Evolutionary conservation across 2,329 filamentous ascomycete species (phyloP), one percentile per base, ranked within the genome.

Genomic region (Berkeleyomyces rouxiae): DNA sequence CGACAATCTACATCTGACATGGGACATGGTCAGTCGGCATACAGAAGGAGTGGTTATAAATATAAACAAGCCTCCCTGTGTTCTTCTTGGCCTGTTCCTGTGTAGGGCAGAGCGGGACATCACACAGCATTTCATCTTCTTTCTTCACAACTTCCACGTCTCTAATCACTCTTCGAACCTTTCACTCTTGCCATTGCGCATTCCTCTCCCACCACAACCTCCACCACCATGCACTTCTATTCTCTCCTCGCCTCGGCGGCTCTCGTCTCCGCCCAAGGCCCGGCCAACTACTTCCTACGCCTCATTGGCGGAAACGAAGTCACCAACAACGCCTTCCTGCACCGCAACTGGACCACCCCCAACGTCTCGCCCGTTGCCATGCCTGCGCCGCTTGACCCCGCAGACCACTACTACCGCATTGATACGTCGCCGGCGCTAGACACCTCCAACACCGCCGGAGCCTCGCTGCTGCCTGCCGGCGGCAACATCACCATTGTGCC

Each of bases 341-440:
- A 62, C 39, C 63, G 60, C 16, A 64, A 64, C 59, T 57, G 58
- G 55, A 64, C 63, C 42, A 57, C 51, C 2, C 62, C 60, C 13
- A 36, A 43, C 23, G 37, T 60, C 9, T 64, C 55, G 4, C 63
- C 63, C 49, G 39, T 64, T 23, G 63, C 63, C 36, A 47, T 64
- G 16, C 63, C 63, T 4, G 7, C 53, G 7, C 63, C 63, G 9
- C 16, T 42, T 23, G 62, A 62, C 63, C 60, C 60, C 33, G 31
- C 39, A 4, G 63, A 64, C 42, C 63, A 64, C 60, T 64, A 64
- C 55, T 64, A 64, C 60, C 63, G 63, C 31, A 7, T 64, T 33
- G 55, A 62, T 46, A 44, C 63, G 3, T 55, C 57, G 4, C 63
- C 63, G 5, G 46, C 40, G 13, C 55, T 64, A 46, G 51, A 61